Evolutionary conservation across 2,329 filamentous ascomycete genomes (phyloP).

Genomic region (Penicillium sp.): DNA sequence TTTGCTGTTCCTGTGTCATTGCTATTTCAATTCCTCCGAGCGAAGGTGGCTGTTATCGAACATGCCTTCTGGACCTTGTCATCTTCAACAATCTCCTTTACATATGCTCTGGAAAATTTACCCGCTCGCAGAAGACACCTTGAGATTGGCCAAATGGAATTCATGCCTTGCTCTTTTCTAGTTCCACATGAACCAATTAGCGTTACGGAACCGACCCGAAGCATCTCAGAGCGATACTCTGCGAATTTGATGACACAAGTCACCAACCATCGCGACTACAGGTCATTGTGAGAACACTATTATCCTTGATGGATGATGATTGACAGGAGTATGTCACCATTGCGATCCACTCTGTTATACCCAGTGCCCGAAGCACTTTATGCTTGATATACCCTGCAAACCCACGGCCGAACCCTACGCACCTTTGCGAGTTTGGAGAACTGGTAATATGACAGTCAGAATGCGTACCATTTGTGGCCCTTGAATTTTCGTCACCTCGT

Average conservation of each 20-base stretch:
- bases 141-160: neutral
- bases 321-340: constrained; percentile 62
- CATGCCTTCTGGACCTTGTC: neutral
- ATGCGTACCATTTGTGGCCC: constrained; percentile 57
- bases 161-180: neutral
- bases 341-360: constrained; percentile 58
- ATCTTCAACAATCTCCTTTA: neutral
- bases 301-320: constrained; percentile 53
- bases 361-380: constrained; percentile 56
- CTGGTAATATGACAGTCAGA: neutral
- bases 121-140: neutral
- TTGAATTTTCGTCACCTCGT: constrained; percentile 57
- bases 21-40: neutral
- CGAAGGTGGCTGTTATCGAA: neutral
- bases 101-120: neutral
- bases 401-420: constrained; percentile 46
- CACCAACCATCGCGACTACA: constrained; percentile 52
- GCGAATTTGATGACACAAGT: constrained; percentile 58
- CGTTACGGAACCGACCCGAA: constrained; percentile 51
- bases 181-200: neutral
- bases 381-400: constrained; percentile 67
- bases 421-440: neutral
- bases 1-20: neutral
- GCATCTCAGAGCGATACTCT: constrained; percentile 58
- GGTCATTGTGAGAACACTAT: constrained; percentile 58